A percentile compares a stretch with the other conserved stretches of the same genome.
Conservation (phyloP, 1,139 yeast genomes). For the Kodamaea ohmeri region DNA sequence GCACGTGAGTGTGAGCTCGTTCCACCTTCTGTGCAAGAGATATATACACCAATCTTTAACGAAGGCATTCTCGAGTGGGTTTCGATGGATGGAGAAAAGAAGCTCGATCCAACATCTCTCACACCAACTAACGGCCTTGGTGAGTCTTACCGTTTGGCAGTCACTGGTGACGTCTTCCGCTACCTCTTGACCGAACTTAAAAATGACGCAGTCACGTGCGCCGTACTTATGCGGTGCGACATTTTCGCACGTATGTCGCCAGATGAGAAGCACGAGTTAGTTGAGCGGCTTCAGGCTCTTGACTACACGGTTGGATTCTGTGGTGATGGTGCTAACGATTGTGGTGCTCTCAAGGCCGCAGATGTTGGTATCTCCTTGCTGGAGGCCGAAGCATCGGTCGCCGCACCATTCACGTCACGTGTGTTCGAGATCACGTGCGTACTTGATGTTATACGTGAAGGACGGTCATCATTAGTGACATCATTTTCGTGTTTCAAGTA, state of each 20-base stretch:
- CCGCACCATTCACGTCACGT: constrained; percentile 95
- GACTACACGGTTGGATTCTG: constrained; percentile 96
- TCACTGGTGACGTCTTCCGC: constrained; percentile 90
- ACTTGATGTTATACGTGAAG: constrained; percentile 85
- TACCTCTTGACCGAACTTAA: constrained; percentile 59
- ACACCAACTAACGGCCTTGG: constrained; percentile 40
- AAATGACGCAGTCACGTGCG: constrained; percentile 43
- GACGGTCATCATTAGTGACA: constrained; percentile 91
- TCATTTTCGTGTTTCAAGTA: constrained; percentile 96
- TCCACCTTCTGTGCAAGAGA: constrained; percentile 36
- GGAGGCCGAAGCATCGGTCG: constrained; percentile 98
- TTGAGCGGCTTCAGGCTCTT: constrained; percentile 75
- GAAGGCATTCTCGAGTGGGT: constrained; percentile 49
- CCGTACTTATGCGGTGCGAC: constrained; percentile 67
- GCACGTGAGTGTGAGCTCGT: constrained; percentile 80
- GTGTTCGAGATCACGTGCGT: constrained; percentile 91
- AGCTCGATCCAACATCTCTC: constrained; percentile 63
- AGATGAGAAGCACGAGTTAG: constrained; percentile 94
- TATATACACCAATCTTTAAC: constrained; percentile 68
- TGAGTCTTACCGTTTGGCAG: constrained; percentile 61
- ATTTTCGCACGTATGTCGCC: constrained; percentile 98
- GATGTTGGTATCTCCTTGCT: constrained; percentile 94
- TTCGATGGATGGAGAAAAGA: constrained; percentile 56
- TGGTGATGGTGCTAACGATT: constrained; percentile 97
- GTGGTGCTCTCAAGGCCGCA: constrained; percentile 97